Evolutionary conservation across 2,329 filamentous ascomycete genomes (phyloP), one percentile per base, ranked within the genome.

Genomic region (Shiraia sp.): DNA sequence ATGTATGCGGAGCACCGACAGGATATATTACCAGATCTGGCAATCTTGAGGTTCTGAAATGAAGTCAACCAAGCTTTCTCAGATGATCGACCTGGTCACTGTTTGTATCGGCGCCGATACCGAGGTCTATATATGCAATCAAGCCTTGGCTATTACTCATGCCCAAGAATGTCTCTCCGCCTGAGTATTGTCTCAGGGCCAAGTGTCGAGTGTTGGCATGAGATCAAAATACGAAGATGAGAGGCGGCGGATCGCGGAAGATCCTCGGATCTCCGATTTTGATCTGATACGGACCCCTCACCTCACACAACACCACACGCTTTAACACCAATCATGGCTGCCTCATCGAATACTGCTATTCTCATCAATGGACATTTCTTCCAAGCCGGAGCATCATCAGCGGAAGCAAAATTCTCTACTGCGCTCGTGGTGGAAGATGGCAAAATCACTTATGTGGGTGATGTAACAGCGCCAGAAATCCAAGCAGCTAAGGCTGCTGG

Each of bases 361-460:
- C 55, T 66, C 22, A 63, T 50, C 3, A 66, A 66, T 34, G 63
- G 55, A 6, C 57, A 45, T 3, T 48, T 66, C 33, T 66, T 62
- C 38, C 42, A 45, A 1, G 40, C 40, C 15, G 35, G n/a, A 8
- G n/a, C 35, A 6, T 32, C 50, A 1, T 15, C 26, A 10, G 23
- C 43, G 2, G 30, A 46, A n/a, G 36, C 45, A 17, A 32, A 42
- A 10, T 54, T 54, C 22, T 32, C 45, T 10, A 49, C 69, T 8
- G 53, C 60, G 8, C 68, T 77, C 60, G 57, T 76, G 10, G 56
- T 76, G 13, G 50, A 68, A 45, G 59, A 69, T 38, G 72, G 68
- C 24, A 65, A 55, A 13, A 76, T 77, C 33, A 48, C 53, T 7
- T 69, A 74, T 46, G 63, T 77, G 24, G 75, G 75, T 7, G 3